Conservation (phyloP, 192 early-diverging fungal species). For the Rhizophagus sp. region DNA sequence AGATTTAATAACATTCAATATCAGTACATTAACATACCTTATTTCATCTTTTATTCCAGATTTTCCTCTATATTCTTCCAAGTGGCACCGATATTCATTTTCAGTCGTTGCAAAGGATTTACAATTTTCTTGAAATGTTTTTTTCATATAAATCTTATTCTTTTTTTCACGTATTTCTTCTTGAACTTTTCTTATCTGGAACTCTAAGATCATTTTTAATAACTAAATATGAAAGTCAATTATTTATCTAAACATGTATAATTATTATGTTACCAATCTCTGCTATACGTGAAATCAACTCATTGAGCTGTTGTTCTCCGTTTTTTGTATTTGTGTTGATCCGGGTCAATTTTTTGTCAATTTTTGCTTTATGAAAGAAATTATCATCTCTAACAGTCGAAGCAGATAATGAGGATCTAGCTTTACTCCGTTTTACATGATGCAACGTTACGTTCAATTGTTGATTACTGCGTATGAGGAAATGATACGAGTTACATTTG, state of each 20-base stretch:
- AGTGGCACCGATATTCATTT: not conserved
- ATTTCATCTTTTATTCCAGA: not conserved
- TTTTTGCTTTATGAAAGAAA: not conserved
- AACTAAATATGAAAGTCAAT: not conserved
- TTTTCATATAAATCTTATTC: slow-evolving; percentile 25
- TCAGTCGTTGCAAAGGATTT: not conserved
- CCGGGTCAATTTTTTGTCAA: slow-evolving; percentile 20
- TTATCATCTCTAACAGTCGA: not conserved
- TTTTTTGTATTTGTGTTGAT: not conserved
- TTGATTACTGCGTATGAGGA: not conserved
- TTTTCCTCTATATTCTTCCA: not conserved
- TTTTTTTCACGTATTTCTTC: slow-evolving; percentile 21
- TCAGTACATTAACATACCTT: not conserved
- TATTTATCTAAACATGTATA: too few relatives aligned
- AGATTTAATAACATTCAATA: not conserved
- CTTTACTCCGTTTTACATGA: slow-evolving; percentile 8
- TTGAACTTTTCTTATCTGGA: not conserved
- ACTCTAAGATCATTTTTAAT: slow-evolving; percentile 10
- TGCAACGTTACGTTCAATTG: not conserved
- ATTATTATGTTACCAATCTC: slow-evolving; percentile 9
- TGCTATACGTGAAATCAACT: slow-evolving; percentile 8
- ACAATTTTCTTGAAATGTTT: not conserved
- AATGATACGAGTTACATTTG: not conserved
- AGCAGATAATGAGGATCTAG: too few relatives aligned
- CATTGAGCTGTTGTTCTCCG: slow-evolving; percentile 1